Evolutionary conservation across 306 rosid species (phyloP), one percentile per base, ranked within the genome.

Genomic region (Ziziphus jujuba): DNA sequence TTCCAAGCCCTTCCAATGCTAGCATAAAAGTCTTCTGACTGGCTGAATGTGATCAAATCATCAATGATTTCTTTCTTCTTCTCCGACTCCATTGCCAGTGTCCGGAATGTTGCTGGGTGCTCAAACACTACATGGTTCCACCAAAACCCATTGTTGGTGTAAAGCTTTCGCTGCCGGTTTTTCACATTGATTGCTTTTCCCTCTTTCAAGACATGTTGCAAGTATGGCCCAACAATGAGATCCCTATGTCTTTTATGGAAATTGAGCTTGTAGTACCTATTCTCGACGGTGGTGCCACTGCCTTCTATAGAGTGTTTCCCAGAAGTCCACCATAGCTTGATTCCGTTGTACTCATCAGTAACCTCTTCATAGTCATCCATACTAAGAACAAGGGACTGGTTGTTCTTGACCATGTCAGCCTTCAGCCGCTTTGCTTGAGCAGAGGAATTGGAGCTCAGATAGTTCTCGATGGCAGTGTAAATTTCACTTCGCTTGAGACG

Each of bases 351-450:
- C 16, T 76, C 83, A 35, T 90, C 98, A 13, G 82, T 47, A 1
- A 90, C 89, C 61, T 93, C 93, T 72, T 90, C 97, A 72, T 87
- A 80, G 15, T 93, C 97, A 75, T 93, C 98, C 98, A 93, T 90
- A 80, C 86, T 84, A 2, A 93, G 88, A 36, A 84, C 86, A 36
- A 93, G 86, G 9, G 87, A 66, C 14, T 81, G 82, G 24, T 76
- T 81, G 77, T 75, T 81, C 72, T 84, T 81, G 25, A 70, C 85
- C 20, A 79, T 71, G 22, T 93, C 96, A 9, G 84, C 98, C 61
- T 88, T 86, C 21, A 93, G 97, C 36, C 83, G 77, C 80, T 87
- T 93, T 11, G 98, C 98, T 44, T 90, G 91, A 2, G 80, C 56
- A 0, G 91, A 80, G 35, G 93, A 78, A 31, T 69, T 82, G 35